Percentiles rank a stretch among this genome's conserved stretches.
Evolutionary conservation across 352 stramenopile species (phyloP).

Genomic region (Phytophthora citrophthora): DNA sequence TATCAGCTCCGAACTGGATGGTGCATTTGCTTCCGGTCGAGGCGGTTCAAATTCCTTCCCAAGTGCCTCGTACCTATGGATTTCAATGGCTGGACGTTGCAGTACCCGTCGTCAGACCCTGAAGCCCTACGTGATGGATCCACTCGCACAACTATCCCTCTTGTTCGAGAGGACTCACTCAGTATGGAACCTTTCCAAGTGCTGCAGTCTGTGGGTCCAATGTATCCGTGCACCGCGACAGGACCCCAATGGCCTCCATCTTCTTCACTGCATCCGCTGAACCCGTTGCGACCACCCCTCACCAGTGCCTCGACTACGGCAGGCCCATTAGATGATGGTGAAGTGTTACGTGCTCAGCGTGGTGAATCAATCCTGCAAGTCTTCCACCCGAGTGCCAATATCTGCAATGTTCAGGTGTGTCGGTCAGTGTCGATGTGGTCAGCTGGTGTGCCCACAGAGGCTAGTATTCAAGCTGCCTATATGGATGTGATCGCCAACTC

Average conservation of each 20-base stretch:
- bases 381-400: conserved; percentile 73
- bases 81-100: conserved; percentile 82
- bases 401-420: conserved; percentile 84
- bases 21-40: conserved; percentile 87
- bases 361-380: conserved; percentile 71
- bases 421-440: conserved; percentile 91
- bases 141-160: conserved; percentile 47
- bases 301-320: conserved; percentile 20
- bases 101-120: conserved; percentile 72
- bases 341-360: conserved; percentile 67
- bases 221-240: conserved; percentile 42
- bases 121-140: conserved; percentile 38
- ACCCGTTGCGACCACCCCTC: conserved; percentile 32
- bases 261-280: conserved; percentile 38
- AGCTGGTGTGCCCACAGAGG: conserved; percentile 79
- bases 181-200: conserved; percentile 67
- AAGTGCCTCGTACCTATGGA: conserved; percentile 90
- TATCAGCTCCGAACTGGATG: conserved; percentile 86
- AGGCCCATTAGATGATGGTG: conserved; percentile 42
- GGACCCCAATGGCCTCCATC: conserved; percentile 36
- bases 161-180: conserved; percentile 65
- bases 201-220: conserved; percentile 43
- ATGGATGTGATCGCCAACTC: conserved; percentile 82
- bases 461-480: conserved; percentile 86
- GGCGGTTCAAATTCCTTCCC: conserved; percentile 83